Evolutionary conservation across 2,329 filamentous ascomycete genomes (phyloP), one percentile per base, ranked within the genome.

Genomic region (Pseudogymnoascus sp.): DNA sequence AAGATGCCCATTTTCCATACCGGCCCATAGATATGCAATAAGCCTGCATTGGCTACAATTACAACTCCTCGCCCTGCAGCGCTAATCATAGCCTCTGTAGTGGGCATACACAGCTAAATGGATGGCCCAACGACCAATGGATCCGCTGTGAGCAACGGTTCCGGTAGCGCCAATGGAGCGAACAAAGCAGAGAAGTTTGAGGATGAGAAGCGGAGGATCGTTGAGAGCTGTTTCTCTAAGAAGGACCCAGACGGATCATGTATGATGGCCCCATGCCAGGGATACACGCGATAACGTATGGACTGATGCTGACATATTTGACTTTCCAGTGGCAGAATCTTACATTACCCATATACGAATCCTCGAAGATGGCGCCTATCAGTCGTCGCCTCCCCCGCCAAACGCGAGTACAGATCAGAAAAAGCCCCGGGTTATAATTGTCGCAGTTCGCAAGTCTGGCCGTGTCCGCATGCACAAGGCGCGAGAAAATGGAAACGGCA

Each of bases 301-400:
- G 23, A 59, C 59, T 40, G 25, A 31, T 53, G 53, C 70, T 74
- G 63, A 75, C 68, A 16, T 62, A 61, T 64, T 18, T 38, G 28
- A 40, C 23, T 67, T 61, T 56, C 28, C 10, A 91, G 89, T 90
- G 69, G 80, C 87, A 69, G 95, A 99, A 78, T 97, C 92, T 36
- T 99, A 99, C 79, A 99, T 99, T 71, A 99, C 95, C 21, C 95
- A 99, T 74, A 93, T 97, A 70, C 86, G 89, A 72, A 92, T 99
- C 71, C 86, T 85, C 68, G 95, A 99, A 79, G 96, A 91, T 81
- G 87, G 88, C 64, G 83, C 85, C 42, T 88, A 93, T 75, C 92
- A 93, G 14, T 93, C 92, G 21, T 82, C 84, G 38, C 95, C 95
- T 36, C 89, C 95, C 61, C 93, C 95, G 3, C 91, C 91, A 2